These are phyloP conservation scores for Trichosanthes truncata DNA, from an alignment of 306 rosid species.

Conservation along the genomic window DNA sequence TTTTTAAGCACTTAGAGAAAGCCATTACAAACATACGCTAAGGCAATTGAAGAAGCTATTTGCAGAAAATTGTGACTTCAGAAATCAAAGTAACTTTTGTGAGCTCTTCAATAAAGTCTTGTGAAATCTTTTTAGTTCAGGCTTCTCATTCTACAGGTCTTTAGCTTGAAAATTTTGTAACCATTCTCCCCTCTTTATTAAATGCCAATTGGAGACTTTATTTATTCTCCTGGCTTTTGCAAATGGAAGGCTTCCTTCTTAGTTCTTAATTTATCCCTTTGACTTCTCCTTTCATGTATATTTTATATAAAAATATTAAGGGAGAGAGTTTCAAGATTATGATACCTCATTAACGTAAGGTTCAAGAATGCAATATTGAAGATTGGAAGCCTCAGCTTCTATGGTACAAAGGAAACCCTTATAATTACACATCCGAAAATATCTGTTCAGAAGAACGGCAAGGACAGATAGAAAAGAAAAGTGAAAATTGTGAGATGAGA, in stretches of 20 bases:
- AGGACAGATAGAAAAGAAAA: neutral
- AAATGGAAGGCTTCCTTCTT: neutral
- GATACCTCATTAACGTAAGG: conserved; percentile 70
- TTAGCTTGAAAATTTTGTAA: neutral
- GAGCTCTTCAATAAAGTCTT: neutral
- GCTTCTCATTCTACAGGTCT: neutral
- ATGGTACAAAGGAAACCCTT: conserved; percentile 40
- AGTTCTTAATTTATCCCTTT: too few relatives aligned
- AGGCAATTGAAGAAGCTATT: too few relatives aligned
- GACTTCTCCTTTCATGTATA: neutral
- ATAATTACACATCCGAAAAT: conserved; percentile 57
- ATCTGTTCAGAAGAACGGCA: conserved; percentile 33
- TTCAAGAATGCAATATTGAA: conserved; percentile 77
- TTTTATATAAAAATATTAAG: neutral
- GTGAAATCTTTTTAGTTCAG: neutral
- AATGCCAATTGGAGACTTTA: neutral
- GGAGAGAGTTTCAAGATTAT: neutral
- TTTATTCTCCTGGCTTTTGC: neutral
- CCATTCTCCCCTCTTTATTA: neutral
- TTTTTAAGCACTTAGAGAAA: too few relatives aligned
- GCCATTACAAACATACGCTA: too few relatives aligned
- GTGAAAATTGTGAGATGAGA: neutral
- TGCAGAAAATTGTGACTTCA: too few relatives aligned
- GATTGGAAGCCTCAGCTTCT: conserved; percentile 57
- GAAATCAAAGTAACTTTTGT: neutral